Evolutionary conservation across 163 green algal species (phyloP), one percentile per base, ranked within the genome.

Genomic region (Chlamydomonas reinhardtii): DNA sequence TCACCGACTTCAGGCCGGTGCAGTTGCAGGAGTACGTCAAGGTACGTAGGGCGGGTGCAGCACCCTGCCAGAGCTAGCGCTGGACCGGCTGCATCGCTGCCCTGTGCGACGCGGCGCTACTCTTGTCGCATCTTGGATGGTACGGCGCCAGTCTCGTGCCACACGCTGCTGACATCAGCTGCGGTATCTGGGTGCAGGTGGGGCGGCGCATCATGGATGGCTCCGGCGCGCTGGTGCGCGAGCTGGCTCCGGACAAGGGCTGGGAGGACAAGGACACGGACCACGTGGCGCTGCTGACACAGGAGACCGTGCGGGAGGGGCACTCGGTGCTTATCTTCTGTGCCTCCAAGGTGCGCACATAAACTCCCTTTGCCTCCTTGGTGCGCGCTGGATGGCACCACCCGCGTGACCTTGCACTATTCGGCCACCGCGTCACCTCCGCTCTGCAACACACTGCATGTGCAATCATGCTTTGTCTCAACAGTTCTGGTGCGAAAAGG

Each of bases 301-400:
- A 93, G 34, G 95, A 99, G 90, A 98, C 94, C 0, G 83, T 98
- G 48, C 69, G 92, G 56, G 87, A 93, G 3, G 94, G 95, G 3
- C 91, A 98, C 84, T 97, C 92, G 12, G 97, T 98, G 62, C 94
- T 99, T 22, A 85, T 99, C 9, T 99, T 99, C 89, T 99, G 96
- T 78, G 89, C 82, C 31, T 94, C 93, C 69, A 95, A 96, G 84
- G 74, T 61, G 20, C 37, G 74, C n/a, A n/a, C n/a, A n/a, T n/a
- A n/a, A n/a, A n/a, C n/a, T n/a, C n/a, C n/a, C n/a, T n/a, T n/a
- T n/a, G n/a, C n/a, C n/a, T n/a, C n/a, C n/a, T n/a, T n/a, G n/a
- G n/a, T n/a, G n/a, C n/a, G n/a, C n/a, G n/a, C n/a, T n/a, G n/a
- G n/a, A n/a, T n/a, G n/a, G n/a, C n/a, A n/a, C n/a, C n/a, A n/a